phyloP scores from a whole-genome alignment of 768 basidiomycete species.

The Podaxis sp. region DNA sequence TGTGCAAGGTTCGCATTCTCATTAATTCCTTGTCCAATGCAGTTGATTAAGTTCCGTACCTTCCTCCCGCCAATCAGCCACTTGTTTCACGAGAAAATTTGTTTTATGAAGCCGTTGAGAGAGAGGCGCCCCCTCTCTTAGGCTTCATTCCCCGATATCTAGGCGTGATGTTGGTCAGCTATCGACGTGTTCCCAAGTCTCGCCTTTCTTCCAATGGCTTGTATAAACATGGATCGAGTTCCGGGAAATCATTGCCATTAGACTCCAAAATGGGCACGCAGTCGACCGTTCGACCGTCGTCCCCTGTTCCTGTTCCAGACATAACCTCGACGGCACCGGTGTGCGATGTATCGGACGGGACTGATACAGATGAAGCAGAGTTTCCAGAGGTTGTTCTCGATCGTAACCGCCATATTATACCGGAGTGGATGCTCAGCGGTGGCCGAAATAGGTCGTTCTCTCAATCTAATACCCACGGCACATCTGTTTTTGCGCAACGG shows the following conservation, averaged over 20 bases:
- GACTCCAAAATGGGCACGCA: slow-evolving; percentile 25
- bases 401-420: slow-evolving; percentile 92
- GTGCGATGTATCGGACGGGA: slow-evolving; percentile 31
- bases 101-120: slow-evolving; percentile 96
- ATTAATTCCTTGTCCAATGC: slow-evolving; percentile 14
- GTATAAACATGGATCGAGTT: background rate
- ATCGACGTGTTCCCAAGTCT: slow-evolving; percentile 70
- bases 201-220: slow-evolving; percentile 15
- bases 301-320: slow-evolving; percentile 21
- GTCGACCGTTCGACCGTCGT: slow-evolving; percentile 11
- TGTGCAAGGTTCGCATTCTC: slow-evolving; percentile 83
- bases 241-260: slow-evolving; percentile 25
- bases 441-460: slow-evolving; percentile 50
- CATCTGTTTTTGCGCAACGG: slow-evolving; percentile 32
- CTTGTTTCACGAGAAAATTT: slow-evolving; percentile 96
- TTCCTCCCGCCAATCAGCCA: slow-evolving; percentile 53
- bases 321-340: slow-evolving; percentile 21
- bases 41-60: slow-evolving; percentile 24
- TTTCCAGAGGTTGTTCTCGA: slow-evolving; percentile 94
- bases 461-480: slow-evolving; percentile 42
- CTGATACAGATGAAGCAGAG: slow-evolving; percentile 72
- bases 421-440: slow-evolving; percentile 81
- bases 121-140: slow-evolving; percentile 87
- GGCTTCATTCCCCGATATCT: slow-evolving; percentile 97
- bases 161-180: slow-evolving; percentile 98